These are phyloP conservation scores for Heimioporus punctisporus DNA, from an alignment of 1,284 basidiomycete genomes.

Conservation along the genomic window DNA sequence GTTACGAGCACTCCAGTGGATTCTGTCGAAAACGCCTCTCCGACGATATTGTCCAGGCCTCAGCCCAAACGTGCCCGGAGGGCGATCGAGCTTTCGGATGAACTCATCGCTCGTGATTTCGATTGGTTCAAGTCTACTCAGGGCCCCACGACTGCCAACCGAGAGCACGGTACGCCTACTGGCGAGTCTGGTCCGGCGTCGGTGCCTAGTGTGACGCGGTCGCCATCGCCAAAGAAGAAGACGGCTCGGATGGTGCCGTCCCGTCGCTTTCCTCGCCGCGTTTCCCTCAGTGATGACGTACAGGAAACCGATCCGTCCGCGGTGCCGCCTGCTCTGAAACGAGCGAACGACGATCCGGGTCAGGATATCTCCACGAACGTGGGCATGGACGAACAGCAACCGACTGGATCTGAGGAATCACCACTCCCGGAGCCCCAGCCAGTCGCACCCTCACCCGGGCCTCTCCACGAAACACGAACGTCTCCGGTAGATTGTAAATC, in stretches of 20 bases:
- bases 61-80: conserved; percentile 28
- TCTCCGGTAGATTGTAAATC: no score
- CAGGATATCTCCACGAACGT: no score
- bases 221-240: conserved; percentile 16
- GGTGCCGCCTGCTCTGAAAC: no score
- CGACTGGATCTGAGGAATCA: no score
- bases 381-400: no score
- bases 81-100: conserved; percentile 23
- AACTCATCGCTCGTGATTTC: conserved; percentile 30
- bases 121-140: conserved; percentile 30
- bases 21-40: background rate
- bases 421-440: no score
- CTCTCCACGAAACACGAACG: no score
- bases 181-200: background rate
- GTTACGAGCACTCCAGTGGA: background rate
- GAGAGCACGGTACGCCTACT: background rate
- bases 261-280: conserved; percentile 23
- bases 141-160: background rate
- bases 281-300: conserved; percentile 3
- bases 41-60: conserved; percentile 14
- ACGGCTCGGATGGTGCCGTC: conserved; percentile 28
- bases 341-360: no score
- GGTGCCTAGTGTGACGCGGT: background rate
- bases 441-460: no score
- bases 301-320: no score